These are phyloP conservation scores for Claviceps arundinis DNA, from an alignment of 2,329 filamentous ascomycete genomes.

Conservation along the genomic window DNA sequence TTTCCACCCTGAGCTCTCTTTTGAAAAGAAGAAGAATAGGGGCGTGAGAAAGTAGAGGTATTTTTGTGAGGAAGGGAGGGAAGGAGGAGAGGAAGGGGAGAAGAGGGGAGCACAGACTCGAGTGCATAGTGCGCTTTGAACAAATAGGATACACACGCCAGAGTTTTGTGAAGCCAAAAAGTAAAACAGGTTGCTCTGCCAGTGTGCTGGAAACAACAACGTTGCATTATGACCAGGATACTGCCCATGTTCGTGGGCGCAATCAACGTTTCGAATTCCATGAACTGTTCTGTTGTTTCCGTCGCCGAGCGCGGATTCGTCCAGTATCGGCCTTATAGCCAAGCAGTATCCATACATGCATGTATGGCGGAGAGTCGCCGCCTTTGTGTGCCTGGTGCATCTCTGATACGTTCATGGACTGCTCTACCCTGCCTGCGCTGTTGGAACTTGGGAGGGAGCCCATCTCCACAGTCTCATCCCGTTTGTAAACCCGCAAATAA, in stretches of 20 bases:
- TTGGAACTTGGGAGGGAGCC: not conserved
- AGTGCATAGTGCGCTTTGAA: not conserved
- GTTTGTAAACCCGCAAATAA: not conserved
- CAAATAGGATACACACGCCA: not conserved
- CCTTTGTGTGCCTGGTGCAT: not conserved
- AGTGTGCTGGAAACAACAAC: not conserved
- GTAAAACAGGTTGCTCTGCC: not conserved
- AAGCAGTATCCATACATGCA: not conserved
- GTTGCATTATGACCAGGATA: not conserved
- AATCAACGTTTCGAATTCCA: not conserved
- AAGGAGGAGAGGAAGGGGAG: not conserved
- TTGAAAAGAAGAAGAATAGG: not conserved
- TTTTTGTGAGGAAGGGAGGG: not conserved
- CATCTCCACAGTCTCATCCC: not conserved
- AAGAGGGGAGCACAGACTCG: not conserved
- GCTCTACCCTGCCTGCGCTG: not conserved
- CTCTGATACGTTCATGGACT: not conserved
- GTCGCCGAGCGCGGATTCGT: not conserved
- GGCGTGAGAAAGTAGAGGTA: too few species aligned
- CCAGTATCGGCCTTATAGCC: not conserved
- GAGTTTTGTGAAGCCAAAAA: not conserved
- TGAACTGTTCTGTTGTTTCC: not conserved
- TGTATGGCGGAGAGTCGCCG: not conserved
- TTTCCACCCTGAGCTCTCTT: not conserved
- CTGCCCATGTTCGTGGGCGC: not conserved